Percentiles rank a stretch among this genome's conserved stretches.
Evolutionary conservation across 1,284 basidiomycete species (phyloP).

Genomic region (Tilletia indica): DNA sequence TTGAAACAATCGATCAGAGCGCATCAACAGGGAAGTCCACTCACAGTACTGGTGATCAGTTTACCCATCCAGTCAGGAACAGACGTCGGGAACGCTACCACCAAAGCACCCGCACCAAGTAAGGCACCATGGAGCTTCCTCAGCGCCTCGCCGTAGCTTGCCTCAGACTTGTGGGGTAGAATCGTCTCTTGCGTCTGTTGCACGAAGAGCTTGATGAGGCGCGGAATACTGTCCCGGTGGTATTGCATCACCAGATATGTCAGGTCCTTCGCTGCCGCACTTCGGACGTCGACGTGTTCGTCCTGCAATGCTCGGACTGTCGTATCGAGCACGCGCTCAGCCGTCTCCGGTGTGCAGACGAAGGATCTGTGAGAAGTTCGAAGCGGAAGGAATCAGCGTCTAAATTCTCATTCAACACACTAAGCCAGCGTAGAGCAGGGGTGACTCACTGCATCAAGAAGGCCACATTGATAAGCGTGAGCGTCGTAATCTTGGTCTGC

Average conservation of each 20-base stretch:
- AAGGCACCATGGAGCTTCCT: not conserved
- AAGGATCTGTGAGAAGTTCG: not conserved
- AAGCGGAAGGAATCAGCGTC: not conserved
- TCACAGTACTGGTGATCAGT: not conserved
- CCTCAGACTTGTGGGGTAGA: not conserved
- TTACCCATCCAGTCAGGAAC: constrained; percentile 4
- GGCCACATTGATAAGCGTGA: not conserved
- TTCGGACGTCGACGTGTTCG: not conserved
- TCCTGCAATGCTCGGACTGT: not conserved
- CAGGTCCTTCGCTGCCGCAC: not conserved
- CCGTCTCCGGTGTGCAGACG: not conserved
- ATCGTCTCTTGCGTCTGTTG: not conserved
- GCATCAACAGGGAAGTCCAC: not conserved
- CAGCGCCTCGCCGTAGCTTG: not conserved
- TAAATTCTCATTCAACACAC: not conserved
- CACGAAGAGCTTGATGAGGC: constrained; percentile 3
- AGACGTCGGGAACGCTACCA: not conserved
- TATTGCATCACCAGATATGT: not conserved
- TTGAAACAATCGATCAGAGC: not conserved
- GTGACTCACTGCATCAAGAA: not conserved
- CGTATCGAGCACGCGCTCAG: not conserved
- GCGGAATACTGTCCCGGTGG: not conserved
- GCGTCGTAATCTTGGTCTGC: not conserved
- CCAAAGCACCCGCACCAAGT: not conserved
- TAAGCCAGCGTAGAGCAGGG: not conserved